Base-by-base conservation (phyloP, 1,284 basidiomycete species). In the Naganishia albida region DNA sequence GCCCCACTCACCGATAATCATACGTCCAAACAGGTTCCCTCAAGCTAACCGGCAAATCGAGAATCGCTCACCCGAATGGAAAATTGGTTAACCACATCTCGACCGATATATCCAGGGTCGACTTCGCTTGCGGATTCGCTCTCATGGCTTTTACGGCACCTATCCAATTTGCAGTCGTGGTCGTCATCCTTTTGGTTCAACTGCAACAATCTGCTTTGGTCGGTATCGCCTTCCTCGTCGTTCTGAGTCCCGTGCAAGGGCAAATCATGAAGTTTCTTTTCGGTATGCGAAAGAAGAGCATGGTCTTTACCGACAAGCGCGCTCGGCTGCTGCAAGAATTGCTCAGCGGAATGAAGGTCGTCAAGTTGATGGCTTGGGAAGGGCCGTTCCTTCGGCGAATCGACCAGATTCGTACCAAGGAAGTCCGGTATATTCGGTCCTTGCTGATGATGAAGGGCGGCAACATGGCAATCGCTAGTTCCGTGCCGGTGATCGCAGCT, bases 1-100 rank as follows among this genome's bases (percentile, higher is more conserved):
- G n/a, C 18, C 18, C 34, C 13, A 50, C 38, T 18, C 4, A 28
- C 20, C 39, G 20, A n/a, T n/a, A n/a, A n/a, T n/a, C n/a, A n/a
- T 34, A 2, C 42, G 23, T 42, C 12, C 23, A 3, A 39, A 12
- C 39, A 65, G 63, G 88, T 53, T 87, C 91, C 1, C 83, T 96
- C 39, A 84, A 82, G 43, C 82, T 97, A 53, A 89, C 88, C 2
- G 86, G 89, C 23, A 88, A 91, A 57, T 86, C 91, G 10, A 85
- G 93, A n/a, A 86, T 87, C 2, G 87, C 87, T 3, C 83, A 93
- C 34, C 86, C 90, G 0, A 93, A 91, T 72, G 92, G 92, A 43
- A 88, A 88, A 73, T 84, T 94, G 46, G 87, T 95, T 68, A 95
- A 93, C 73, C 91, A 94, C 78, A 94, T 97, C 70, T 93, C 90